These are phyloP conservation scores for Didymella segeticola DNA, from an alignment of 2,329 filamentous ascomycete genomes.

Conservation along the genomic window DNA sequence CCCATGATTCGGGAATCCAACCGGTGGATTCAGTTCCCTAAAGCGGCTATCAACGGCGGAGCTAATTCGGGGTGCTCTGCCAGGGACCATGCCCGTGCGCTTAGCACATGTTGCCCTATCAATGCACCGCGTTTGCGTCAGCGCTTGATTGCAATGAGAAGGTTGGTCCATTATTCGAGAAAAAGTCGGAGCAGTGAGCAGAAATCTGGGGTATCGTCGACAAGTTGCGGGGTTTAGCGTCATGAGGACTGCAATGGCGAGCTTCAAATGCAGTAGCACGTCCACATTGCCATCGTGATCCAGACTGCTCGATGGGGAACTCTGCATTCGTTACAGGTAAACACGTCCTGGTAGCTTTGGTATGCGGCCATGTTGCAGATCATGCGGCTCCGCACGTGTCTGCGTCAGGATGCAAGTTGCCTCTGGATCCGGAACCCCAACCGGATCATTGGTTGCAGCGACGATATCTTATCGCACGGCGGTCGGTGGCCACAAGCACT, in stretches of 20 bases:
- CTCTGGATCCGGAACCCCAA: conserved; percentile 24
- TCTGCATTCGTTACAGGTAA: conserved; percentile 18
- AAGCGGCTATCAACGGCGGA: conserved; percentile 41
- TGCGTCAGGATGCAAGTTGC: conserved; percentile 6
- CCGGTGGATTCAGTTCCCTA: conserved; percentile 38
- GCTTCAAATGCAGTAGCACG: conserved; percentile 22
- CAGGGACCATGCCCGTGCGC: conserved; percentile 12
- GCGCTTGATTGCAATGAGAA: conserved; percentile 27
- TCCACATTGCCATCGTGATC: conserved; percentile 18
- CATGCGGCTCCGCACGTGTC: conserved; percentile 26
- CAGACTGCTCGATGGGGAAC: conserved; percentile 13
- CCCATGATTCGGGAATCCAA: conserved; percentile 22
- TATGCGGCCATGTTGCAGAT: conserved; percentile 6
- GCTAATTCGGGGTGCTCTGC: conserved; percentile 28
- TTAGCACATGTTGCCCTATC: conserved; percentile 28
- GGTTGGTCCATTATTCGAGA: conserved; percentile 28
- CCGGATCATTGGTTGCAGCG: conserved; percentile 30
- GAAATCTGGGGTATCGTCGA: conserved; percentile 18
- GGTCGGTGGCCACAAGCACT: conserved; percentile 1
- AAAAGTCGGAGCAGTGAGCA: conserved; percentile 24
- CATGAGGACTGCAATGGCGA: conserved; percentile 26
- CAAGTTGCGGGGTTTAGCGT: conserved; percentile 26
- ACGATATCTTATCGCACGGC: conserved; percentile 3
- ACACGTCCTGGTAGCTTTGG: background rate
- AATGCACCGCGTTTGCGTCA: conserved; percentile 14